Base-by-base conservation (phyloP, 352 stramenopile genomes). In the Phytopythium litorale region DNA sequence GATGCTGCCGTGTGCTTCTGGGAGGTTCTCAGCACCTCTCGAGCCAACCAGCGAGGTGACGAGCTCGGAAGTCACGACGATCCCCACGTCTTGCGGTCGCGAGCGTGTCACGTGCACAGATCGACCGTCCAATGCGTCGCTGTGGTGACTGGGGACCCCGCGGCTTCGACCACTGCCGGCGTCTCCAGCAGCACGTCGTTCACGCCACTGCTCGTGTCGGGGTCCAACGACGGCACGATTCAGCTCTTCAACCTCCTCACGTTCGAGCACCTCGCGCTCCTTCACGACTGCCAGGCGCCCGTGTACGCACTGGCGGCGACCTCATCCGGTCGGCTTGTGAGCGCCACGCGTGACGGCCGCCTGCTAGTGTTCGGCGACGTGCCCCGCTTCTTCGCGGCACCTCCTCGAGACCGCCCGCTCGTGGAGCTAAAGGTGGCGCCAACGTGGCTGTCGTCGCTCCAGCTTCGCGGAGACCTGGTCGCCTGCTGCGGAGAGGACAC, bases 191-290 rank as follows among this genome's bases (percentile, higher is more conserved):
- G 66, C 7, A n/a, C 56, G 32, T n/a, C 16, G 6, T 0, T 16
- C 4, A 13, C 28, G 49, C 46, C 50, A 23, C 42, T 82, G n/a
- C 66, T 90, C 7, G 67, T 84, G 21, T 89, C 75, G 35, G 76
- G 79, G 23, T 92, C 84, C n/a, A 92, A 81, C 66, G 81, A 92
- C 33, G 79, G 81, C 0, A 85, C 74, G 6, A 89, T 92, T 43
- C 84, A 92, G 42, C 70, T 85, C 42, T 92, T 90, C 58, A 76
- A 82, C 32, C 63, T 72, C 0, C 58, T 55, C 18, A 77, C 67
- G 1, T 64, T 83, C 28, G 55, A 78, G 32, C 73, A 87, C 48
- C 56, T 88, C n/a, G 73, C 75, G 7, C 70, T 64, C 1, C 46
- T 92, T 7, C 72, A 81, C 42, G 61, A 65, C 33, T 71, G 81